These are phyloP conservation scores for Dichomitus squalens DNA, from an alignment of 1,284 basidiomycete genomes.

Conservation along the genomic window DNA sequence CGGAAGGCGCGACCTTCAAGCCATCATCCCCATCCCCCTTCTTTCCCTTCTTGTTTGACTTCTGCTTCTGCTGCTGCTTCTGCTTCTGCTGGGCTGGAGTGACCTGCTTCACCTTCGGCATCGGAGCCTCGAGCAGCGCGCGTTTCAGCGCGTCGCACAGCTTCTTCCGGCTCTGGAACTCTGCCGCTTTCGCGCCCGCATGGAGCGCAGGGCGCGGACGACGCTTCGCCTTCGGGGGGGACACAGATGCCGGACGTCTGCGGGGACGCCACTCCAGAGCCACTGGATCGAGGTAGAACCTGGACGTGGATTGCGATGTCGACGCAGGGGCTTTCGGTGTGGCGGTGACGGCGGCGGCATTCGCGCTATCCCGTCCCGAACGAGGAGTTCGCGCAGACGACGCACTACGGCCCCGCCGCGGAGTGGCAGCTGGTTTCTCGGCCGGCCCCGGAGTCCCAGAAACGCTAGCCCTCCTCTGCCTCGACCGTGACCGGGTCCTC, in stretches of 20 bases:
- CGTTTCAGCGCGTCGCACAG: conserved; percentile 10
- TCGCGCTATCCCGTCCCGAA: conserved; percentile 1
- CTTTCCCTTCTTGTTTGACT: neutral
- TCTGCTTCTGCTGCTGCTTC: neutral
- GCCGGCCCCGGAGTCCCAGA: too few species aligned
- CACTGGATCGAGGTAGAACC: conserved; percentile 17
- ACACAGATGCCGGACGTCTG: neutral
- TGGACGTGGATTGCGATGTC: neutral
- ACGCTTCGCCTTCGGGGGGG: conserved; percentile 1
- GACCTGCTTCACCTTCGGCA: neutral
- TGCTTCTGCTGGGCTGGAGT: neutral
- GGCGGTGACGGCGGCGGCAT: too few species aligned
- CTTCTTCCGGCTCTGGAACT: conserved; percentile 13
- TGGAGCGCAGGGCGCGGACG: neutral
- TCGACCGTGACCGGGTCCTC: neutral
- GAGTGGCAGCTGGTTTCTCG: neutral
- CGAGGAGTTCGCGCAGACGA: neutral
- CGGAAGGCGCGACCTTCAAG: conserved; percentile 12
- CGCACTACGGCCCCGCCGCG: neutral
- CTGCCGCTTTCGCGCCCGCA: neutral
- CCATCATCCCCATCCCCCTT: neutral
- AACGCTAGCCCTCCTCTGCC: neutral
- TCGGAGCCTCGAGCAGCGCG: neutral
- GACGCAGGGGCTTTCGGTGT: neutral
- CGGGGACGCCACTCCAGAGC: conserved; percentile 17